Percentiles rank a stretch among this genome's conserved stretches.
Evolutionary conservation across 371 early-diverging fungal species (phyloP).

Genomic region (Smittium culicis): DNA sequence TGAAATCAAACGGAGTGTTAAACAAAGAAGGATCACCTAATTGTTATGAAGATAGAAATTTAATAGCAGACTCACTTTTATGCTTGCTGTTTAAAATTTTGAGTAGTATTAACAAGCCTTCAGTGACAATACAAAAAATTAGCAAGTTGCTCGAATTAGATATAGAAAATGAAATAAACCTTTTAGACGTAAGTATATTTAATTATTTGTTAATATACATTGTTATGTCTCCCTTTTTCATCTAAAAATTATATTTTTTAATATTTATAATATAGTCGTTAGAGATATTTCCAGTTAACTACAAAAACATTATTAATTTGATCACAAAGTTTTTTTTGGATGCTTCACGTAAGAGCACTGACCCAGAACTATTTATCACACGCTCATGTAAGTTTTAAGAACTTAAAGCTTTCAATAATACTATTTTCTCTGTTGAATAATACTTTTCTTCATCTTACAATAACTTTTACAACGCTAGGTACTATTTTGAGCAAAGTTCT

Average conservation of each 20-base stretch:
- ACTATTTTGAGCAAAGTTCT: not conserved
- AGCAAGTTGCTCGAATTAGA: too few species aligned
- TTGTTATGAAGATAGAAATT: not conserved
- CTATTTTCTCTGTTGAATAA: too few species aligned
- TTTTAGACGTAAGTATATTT: too few species aligned
- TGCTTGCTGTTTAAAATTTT: not conserved
- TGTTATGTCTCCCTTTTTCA: too few species aligned
- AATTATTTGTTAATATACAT: too few species aligned
- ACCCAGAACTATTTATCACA: not conserved
- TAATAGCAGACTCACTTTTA: not conserved
- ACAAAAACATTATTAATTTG: not conserved
- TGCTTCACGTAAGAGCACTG: not conserved
- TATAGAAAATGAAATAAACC: too few species aligned
- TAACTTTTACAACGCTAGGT: not conserved
- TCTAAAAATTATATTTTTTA: too few species aligned
- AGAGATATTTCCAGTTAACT: not conserved
- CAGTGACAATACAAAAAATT: not conserved
- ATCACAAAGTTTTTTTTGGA: not conserved
- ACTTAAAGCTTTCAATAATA: too few species aligned
- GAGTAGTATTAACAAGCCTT: not conserved
- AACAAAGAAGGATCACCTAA: too few species aligned
- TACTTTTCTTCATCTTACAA: too few species aligned
- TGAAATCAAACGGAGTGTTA: too few species aligned
- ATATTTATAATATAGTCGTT: not conserved
- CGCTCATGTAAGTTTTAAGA: conserved; percentile 17